These are phyloP conservation scores for Halteria grandinella DNA, from an alignment of 73 alveolate species.

Conservation along the genomic window DNA sequence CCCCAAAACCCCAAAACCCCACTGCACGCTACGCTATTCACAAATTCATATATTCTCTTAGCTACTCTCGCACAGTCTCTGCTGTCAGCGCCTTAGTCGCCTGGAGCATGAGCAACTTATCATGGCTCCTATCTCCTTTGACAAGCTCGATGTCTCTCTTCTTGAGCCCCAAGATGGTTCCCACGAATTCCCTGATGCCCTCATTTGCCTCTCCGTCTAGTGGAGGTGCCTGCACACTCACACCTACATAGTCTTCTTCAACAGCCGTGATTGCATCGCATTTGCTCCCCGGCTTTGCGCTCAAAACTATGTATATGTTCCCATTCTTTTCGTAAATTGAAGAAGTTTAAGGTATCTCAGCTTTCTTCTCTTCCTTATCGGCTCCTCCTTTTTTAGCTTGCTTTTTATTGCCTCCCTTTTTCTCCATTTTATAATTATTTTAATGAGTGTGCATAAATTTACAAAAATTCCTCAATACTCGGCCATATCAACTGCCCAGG, in stretches of 20 bases:
- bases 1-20: too few relatives aligned
- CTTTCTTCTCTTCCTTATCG: neutral
- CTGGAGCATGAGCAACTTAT: too few relatives aligned
- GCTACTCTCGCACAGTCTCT: too few relatives aligned
- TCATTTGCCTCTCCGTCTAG: constrained; percentile 49
- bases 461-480: too few relatives aligned
- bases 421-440: constrained; percentile 2
- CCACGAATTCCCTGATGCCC: constrained; percentile 35
- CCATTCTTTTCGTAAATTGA: constrained; percentile 29
- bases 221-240: constrained; percentile 45
- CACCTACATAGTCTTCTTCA: constrained; percentile 48
- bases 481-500: too few relatives aligned
- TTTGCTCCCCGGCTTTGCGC: constrained; percentile 46
- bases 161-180: constrained; percentile 35
- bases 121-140: constrained; percentile 35
- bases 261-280: constrained; percentile 22
- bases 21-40: too few relatives aligned
- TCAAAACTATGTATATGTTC: constrained; percentile 26
- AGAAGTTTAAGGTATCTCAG: neutral
- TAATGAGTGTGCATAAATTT: too few relatives aligned
- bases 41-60: too few relatives aligned
- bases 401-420: neutral
- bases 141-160: constrained; percentile 41
- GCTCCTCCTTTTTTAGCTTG: constrained; percentile 15
- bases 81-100: too few relatives aligned